Conservation (phyloP, 495 filamentous ascomycete species). For the Trypethelium eluteriae region DNA sequence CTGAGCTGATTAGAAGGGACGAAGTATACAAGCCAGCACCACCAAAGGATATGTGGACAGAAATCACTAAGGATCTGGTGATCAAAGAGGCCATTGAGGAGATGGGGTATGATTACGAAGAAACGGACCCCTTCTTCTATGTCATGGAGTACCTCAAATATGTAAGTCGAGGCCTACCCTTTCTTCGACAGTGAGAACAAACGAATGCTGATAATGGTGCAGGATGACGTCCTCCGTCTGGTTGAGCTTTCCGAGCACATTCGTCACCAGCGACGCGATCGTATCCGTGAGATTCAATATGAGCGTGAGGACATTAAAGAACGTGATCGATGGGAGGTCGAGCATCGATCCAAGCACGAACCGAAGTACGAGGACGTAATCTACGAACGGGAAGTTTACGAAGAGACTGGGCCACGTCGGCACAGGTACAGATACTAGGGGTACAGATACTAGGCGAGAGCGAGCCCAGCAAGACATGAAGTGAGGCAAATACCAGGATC, state of each 20-base stretch:
- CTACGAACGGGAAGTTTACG: slow-evolving; percentile 30
- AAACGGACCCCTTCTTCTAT: slow-evolving; percentile 84
- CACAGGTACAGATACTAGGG: slow-evolving; percentile 25
- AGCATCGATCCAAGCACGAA: slow-evolving; percentile 15
- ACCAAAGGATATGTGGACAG: slow-evolving; percentile 72
- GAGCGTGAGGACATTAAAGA: slow-evolving; percentile 51
- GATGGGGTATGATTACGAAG: slow-evolving; percentile 81
- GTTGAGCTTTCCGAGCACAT: slow-evolving; percentile 77
- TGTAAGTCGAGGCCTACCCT: slow-evolving; percentile 47
- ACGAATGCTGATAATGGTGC: slow-evolving; percentile 11
- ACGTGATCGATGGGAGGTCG: not conserved
- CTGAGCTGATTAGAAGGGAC: slow-evolving; percentile 1
- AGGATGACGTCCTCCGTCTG: slow-evolving; percentile 84
- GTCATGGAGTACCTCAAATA: slow-evolving; percentile 84
- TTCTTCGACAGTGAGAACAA: not conserved
- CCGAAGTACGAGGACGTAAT: slow-evolving; percentile 28
- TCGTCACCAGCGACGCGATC: slow-evolving; percentile 62
- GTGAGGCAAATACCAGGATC: not conserved
- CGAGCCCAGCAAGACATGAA: too few relatives aligned
- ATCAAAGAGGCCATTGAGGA: slow-evolving; percentile 78
- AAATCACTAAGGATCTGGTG: slow-evolving; percentile 92
- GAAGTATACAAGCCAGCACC: slow-evolving; percentile 13
- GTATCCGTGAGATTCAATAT: slow-evolving; percentile 73
- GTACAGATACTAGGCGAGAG: not conserved
- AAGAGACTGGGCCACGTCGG: slow-evolving; percentile 16